Conservation (phyloP, 2,329 filamentous ascomycete species). For the Paraphoma sp. region DNA sequence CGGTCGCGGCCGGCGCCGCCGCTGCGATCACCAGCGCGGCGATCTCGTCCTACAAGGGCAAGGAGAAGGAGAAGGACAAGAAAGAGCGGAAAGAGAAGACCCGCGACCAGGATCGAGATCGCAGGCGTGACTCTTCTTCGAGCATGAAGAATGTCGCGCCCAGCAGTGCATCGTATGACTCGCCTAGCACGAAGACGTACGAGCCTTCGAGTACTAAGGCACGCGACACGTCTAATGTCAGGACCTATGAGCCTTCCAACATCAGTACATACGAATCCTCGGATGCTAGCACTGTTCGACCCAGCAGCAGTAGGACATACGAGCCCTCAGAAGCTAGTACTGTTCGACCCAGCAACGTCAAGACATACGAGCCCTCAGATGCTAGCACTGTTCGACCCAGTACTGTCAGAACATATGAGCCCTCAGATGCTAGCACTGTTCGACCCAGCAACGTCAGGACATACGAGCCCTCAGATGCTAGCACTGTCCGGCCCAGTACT, state of each 20-base stretch:
- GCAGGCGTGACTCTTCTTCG: slow-evolving; percentile 27
- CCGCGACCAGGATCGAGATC: slow-evolving; percentile 22
- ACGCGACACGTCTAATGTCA: neutral
- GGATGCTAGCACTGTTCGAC: neutral
- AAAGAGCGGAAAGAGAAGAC: slow-evolving; percentile 16
- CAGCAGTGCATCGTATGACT: neutral
- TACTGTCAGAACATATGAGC: slow-evolving; percentile 13
- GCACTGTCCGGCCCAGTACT: slow-evolving; percentile 28
- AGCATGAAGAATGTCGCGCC: slow-evolving; percentile 7
- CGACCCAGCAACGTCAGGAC: slow-evolving; percentile 5
- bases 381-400: slow-evolving; percentile 9
- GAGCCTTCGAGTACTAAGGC: neutral
- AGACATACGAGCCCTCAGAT: slow-evolving; percentile 26
- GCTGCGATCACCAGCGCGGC: slow-evolving; percentile 40
- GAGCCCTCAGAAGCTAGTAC: neutral
- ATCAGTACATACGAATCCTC: slow-evolving; percentile 1
- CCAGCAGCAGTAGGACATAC: neutral
- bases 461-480: slow-evolving; percentile 12
- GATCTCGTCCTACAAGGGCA: slow-evolving; percentile 37
- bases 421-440: slow-evolving; percentile 7
- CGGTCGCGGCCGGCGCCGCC: slow-evolving; percentile 41
- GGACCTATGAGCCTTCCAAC: neutral
- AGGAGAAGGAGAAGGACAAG: slow-evolving; percentile 16
- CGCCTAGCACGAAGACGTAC: slow-evolving; percentile 7
- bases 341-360: neutral